These are phyloP conservation scores for Auriscalpium orientale DNA, from an alignment of 768 basidiomycete genomes.

Conservation along the genomic window DNA sequence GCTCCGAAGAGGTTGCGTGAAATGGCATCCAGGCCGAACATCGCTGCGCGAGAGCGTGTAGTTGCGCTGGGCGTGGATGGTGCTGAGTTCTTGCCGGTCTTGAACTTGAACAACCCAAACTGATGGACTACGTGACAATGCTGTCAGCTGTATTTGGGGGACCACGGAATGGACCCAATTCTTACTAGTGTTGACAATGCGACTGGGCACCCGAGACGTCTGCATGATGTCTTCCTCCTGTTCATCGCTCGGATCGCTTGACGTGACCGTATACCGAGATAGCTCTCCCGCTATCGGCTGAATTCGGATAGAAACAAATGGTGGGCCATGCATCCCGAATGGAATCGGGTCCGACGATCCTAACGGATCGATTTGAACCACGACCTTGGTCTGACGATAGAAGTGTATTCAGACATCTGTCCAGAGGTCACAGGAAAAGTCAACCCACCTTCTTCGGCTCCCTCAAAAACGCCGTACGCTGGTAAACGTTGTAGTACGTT, in stretches of 20 bases:
- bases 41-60: constrained; percentile 67
- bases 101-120: constrained; percentile 84
- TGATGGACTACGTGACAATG: constrained; percentile 56
- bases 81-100: constrained; percentile 65
- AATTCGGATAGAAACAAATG: constrained; percentile 73
- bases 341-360: constrained; percentile 73
- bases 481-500: constrained; percentile 88
- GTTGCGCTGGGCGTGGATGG: constrained; percentile 81
- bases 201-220: constrained; percentile 60
- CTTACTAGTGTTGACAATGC: constrained; percentile 79
- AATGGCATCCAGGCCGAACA: constrained; percentile 84
- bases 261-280: constrained; percentile 70
- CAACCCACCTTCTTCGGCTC: constrained; percentile 67
- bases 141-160: constrained; percentile 1
- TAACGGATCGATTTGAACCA: constrained; percentile 75
- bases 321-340: constrained; percentile 60
- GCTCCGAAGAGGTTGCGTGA: constrained; percentile 81
- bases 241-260: constrained; percentile 66
- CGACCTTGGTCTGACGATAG: constrained; percentile 68
- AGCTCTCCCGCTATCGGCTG: constrained; percentile 82
- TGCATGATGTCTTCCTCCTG: constrained; percentile 80
- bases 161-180: not conserved
- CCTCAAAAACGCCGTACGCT: constrained; percentile 69
- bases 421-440: not conserved
- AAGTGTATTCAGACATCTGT: not conserved